Base-by-base conservation (phyloP, 805 yeast genomes). In the Kazachstania psychrophila region DNA sequence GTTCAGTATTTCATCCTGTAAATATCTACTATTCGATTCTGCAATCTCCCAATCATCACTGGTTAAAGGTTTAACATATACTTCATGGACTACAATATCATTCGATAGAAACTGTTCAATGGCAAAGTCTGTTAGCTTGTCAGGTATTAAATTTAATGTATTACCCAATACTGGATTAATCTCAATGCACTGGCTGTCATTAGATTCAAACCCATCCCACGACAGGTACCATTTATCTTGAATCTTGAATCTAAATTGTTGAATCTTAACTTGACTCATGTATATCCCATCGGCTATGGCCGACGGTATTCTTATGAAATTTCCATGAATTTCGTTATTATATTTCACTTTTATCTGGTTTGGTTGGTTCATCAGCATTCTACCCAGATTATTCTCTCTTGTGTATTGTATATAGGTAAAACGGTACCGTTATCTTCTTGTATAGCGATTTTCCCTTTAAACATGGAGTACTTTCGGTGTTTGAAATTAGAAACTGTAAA, bases 41-140 rank as follows among this genome's bases (percentile, higher is more conserved):
- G 87, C 82, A 19, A 84, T 63, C 46, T 88, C 96, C 96, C 96
- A 89, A 53, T 89, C 98, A 5, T 79, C 69, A 2, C 77, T 58
- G 0, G 84, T 69, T 14, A 72, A 60, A 0, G 97, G 97, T 49
- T 84, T 95, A 30, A 89, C 68, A 49, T 73, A 77, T 3, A 88
- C 77, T 3, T 76, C 73, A 5, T 67, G 63, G 1, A 86, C 75
- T 12, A 36, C 33, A 5, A 26, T 35, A 3, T 32, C 20, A 6
- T 33, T 36, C 6, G 24, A 33, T 4, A 32, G 20, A 27, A 42
- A 51, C 10, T 37, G 39, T 18, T 43, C 40, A 12, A 55, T 33
- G 3, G 27, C 26, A 15, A 52, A 27, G 14, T 39, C 39, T 2
- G 47, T 45, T 6, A 28, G 28, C 14, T 19, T 26, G 7, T 18